Percentiles rank a stretch among this genome's conserved stretches.
Evolutionary conservation across 1,284 basidiomycete genomes (phyloP).

Genomic region (Cryptococcus deneoformans): DNA sequence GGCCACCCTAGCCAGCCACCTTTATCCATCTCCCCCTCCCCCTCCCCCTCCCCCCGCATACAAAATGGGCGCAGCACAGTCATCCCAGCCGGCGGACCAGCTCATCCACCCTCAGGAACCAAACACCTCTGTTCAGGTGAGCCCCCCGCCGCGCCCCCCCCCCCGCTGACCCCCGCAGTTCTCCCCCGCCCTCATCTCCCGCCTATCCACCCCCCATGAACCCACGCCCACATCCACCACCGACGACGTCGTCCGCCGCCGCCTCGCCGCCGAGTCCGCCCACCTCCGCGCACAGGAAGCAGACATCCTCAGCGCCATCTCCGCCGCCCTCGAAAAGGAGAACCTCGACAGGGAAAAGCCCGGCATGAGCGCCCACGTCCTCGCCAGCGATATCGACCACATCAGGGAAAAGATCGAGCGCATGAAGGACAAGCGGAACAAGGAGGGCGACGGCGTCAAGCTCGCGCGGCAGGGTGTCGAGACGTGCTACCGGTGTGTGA

Average conservation of each 20-base stretch:
- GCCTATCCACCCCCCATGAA: constrained; percentile 31
- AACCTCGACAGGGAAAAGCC: constrained; percentile 50
- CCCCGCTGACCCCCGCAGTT: constrained; percentile 36
- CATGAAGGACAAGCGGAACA: constrained; percentile 34
- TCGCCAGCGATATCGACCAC: constrained; percentile 50
- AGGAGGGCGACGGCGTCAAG: constrained; percentile 36
- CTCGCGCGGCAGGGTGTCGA: constrained; percentile 34
- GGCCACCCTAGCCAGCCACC: too few species aligned
- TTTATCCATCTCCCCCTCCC: too few species aligned
- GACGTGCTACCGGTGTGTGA: constrained; percentile 48
- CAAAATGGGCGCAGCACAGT: constrained; percentile 43
- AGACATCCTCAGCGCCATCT: constrained; percentile 45
- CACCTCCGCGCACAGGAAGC: constrained; percentile 45
- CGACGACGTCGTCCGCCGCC: constrained; percentile 43
- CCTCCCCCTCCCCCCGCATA: background rate
- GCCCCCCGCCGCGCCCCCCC: constrained; percentile 5
- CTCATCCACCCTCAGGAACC: constrained; percentile 41
- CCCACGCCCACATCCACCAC: constrained; percentile 21
- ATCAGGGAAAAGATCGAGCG: constrained; percentile 49
- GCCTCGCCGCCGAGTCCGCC: constrained; percentile 44
- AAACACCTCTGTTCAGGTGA: constrained; percentile 43
- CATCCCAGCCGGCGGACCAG: constrained; percentile 37
- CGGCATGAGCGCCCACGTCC: constrained; percentile 43
- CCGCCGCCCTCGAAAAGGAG: constrained; percentile 49
- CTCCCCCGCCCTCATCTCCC: constrained; percentile 43